Base-by-base conservation (phyloP, 1,139 yeast species). In the Candida pseudoviswanathii region DNA sequence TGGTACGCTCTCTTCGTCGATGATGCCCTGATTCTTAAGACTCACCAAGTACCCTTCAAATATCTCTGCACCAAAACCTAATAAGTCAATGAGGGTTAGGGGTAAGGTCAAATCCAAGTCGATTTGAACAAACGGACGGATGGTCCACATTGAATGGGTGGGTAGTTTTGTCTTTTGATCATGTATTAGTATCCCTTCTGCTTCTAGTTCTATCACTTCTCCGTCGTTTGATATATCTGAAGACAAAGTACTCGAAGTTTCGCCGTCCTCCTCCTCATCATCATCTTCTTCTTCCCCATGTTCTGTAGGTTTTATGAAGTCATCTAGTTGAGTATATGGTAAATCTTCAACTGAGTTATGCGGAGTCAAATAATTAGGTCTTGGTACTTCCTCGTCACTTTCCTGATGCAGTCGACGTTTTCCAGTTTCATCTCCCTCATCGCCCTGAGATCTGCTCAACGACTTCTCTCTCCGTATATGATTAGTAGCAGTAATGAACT, bases 161-260 rank as follows among this genome's bases (percentile, higher is more conserved):
- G 96, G 91, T n/a, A 77, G 66, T 10, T 75, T 75, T 0, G 84
- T 73, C 45, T 72, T 70, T 3, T 78, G 67, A 58, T 87, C 88
- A 57, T 84, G 89, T n/a, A 94, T 86, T 34, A 94, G 67, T n/a
- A 94, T 86, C 5, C 99, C 99, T 61, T 92, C 97, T 0, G 97
- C 98, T 64, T 92, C 99, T 39, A 94, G 70, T 58, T 89, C 95
- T 2, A 85, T 78, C 10, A 80, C 68, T 8, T 78, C 82, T 6
- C 87, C 87, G 61, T 83, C 82, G 33, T 80, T 80, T 0, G 85
- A 77, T 10, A 80, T 48, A 46, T 65, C 64, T 47, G 77, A 67
- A 51, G 63, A 68, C 44, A 56, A 45, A 7, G 65, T 58, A 47
- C 66, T 63, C 27, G 57, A 46, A 1, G 54, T 30, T 32, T 56